Base-by-base conservation (phyloP, 805 yeast species). In the Pichia heedii region DNA sequence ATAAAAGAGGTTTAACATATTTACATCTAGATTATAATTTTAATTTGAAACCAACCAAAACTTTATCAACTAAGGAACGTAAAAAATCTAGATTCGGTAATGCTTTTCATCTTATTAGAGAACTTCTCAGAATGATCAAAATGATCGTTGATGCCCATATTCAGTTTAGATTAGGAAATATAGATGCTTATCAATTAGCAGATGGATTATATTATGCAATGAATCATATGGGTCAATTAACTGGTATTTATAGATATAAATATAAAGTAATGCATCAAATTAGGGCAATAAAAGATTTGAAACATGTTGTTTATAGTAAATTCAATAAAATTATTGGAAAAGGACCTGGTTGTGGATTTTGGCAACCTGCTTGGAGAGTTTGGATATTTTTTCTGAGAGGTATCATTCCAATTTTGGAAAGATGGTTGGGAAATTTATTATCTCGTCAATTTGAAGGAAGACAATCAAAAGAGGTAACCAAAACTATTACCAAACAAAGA, bases 311-410 rank as follows among this genome's bases (percentile, higher is more conserved):
- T 1, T 93, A 93, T 57, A 73, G 85, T 50, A 70, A 82, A 48
- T 93, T 93, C 66, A 93, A 93, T 57, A 70, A 72, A 32, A 68
- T 76, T n/a, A 84, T 93, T 22, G 97, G 97, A 0, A 93, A 90
- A 57, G 98, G 98, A 2, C 97, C 98, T 1, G 98, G 98, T 0
- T 85, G 95, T 67, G 99, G 99, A 1, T 84, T 93, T 61, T 93
- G 99, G 99, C 97, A 93, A 57, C 98, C 98, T 0, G 85, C 96
- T 1, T 93, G 97, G 98, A 69, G 96, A 52, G 90, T 89, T 1
- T 93, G 98, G 99, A 68, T 93, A 2, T 84, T 79, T 42, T 90
- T 90, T 62, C 63, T 93, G 66, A 71, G 98, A 53, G 99, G 99
- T 18, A 81, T 81, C 16, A 81, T 88, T 21, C 98, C 99, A 0